Evolutionary conservation across 371 early-diverging fungal species (phyloP), one percentile per base, ranked within the genome.

Genomic region (Syncephalastrum monosporum): DNA sequence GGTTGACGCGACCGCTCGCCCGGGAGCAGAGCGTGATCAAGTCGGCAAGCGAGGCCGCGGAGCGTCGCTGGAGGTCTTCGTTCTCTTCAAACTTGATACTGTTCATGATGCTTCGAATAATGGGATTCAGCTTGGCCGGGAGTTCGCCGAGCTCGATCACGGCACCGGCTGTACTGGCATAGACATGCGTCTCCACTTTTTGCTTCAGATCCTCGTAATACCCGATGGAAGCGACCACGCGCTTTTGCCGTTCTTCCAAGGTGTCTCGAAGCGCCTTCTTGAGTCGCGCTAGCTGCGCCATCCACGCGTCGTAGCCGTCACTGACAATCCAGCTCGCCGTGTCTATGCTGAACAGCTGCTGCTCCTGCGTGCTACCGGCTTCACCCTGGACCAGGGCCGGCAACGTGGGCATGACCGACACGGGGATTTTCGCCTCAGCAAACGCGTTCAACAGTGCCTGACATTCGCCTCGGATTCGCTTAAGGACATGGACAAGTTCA

Each of bases 31-130:
- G 69, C 0, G 73, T 72, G 47, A 84, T 73, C 24, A 86, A 67
- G 21, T 77, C 79, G 3, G 85, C 77, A 19, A 87, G 57, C 0
- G 84, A 82, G 2, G 76, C 61, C 8, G 87, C 86, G 0, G 87
- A 80, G 10, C 86, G 73, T 50, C 70, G 61, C 51, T 93, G 93
- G 21, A 93, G 66, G 41, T 88, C 86, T 6, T 71, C 59, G 48
- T 87, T 90, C 46, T 82, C 83, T 64, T 95, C 95, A 52, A 79
- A 80, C 56, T 95, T 92, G 53, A 97, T 82, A 12, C 91, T 83
- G 57, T 89, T 86, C 95, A 96, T 97, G 23, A 98, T 75, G 49
- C 91, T 77, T 19, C 93, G 85, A 48, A 97, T 85, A 12, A 98
- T 75, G 3, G 91, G 89, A 57, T 90, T 94, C 12, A 95, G 80